These are phyloP conservation scores for Leccinum arenicola DNA, from an alignment of 768 basidiomycete genomes.

Conservation along the genomic window DNA sequence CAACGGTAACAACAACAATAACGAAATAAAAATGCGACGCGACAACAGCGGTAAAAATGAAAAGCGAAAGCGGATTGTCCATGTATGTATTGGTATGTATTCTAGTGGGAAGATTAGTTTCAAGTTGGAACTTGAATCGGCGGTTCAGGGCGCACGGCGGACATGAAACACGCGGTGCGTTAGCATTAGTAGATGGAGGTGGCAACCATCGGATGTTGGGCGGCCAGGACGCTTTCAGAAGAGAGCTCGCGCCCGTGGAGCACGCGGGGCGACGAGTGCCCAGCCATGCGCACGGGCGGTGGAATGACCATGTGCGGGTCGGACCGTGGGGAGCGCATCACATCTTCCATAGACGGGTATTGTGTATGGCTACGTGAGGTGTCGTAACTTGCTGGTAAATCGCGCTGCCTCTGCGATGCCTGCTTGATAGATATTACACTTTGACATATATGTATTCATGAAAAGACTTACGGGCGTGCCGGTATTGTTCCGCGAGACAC, in stretches of 20 bases:
- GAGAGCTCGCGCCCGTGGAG: constrained; percentile 27
- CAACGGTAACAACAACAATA: neutral
- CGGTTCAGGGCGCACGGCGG: constrained; percentile 2
- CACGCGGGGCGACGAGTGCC: constrained; percentile 22
- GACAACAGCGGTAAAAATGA: neutral
- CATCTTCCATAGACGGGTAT: constrained; percentile 25
- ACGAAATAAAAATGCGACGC: neutral
- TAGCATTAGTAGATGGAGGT: constrained; percentile 19
- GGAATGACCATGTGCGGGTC: constrained; percentile 37
- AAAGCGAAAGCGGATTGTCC: constrained; percentile 8
- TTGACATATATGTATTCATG: neutral
- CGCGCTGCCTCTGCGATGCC: constrained; percentile 5
- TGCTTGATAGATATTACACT: neutral
- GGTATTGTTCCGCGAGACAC: neutral
- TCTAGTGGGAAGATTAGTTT: constrained; percentile 2
- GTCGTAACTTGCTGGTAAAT: constrained; percentile 17
- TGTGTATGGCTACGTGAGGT: constrained; percentile 11
- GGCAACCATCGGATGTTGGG: constrained; percentile 25
- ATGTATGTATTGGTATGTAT: constrained; percentile 1
- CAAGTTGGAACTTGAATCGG: neutral
- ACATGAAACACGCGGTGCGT: constrained; percentile 5
- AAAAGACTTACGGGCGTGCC: constrained; percentile 18
- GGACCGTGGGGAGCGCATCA: constrained; percentile 14
- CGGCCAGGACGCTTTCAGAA: constrained; percentile 24
- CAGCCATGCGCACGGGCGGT: constrained; percentile 35